Percentiles rank a stretch among this genome's conserved stretches.
phyloP scores from a whole-genome alignment of 164 flowering plant species.

The Nymphaea colorata region DNA sequence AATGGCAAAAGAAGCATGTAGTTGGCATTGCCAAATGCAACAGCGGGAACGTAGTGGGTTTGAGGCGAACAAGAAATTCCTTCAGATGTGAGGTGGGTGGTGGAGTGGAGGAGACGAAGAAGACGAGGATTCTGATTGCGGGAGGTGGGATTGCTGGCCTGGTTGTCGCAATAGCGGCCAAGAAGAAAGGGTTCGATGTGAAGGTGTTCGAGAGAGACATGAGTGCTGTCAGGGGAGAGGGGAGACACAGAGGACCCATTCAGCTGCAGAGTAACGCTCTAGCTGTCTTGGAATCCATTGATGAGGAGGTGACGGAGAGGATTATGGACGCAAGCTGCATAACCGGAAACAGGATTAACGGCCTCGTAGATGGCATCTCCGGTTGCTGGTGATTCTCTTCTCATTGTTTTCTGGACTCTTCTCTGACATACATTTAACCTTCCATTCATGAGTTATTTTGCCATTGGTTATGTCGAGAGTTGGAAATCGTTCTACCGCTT shows the following conservation, averaged over 20 bases:
- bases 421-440: no score
- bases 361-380: constrained; percentile 24
- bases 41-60: background rate
- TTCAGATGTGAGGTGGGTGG: background rate
- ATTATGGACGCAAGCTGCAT: constrained; percentile 24
- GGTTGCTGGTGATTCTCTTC: constrained; percentile 17
- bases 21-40: no score
- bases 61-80: background rate
- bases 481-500: no score
- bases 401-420: background rate
- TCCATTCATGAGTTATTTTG: no score
- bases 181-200: constrained; percentile 22
- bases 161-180: constrained; percentile 24
- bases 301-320: constrained; percentile 14
- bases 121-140: constrained; percentile 20
- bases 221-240: constrained; percentile 32
- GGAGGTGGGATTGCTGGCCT: constrained; percentile 33
- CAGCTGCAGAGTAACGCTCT: constrained; percentile 28
- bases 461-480: no score
- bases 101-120: constrained; percentile 6
- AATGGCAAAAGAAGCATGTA: no score
- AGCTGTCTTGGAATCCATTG: constrained; percentile 31
- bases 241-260: constrained; percentile 24
- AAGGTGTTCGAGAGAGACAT: constrained; percentile 26
- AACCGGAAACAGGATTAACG: constrained; percentile 28